Evolutionary conservation across 495 filamentous ascomycete species (phyloP).

Genomic region (Poronia punctata): DNA sequence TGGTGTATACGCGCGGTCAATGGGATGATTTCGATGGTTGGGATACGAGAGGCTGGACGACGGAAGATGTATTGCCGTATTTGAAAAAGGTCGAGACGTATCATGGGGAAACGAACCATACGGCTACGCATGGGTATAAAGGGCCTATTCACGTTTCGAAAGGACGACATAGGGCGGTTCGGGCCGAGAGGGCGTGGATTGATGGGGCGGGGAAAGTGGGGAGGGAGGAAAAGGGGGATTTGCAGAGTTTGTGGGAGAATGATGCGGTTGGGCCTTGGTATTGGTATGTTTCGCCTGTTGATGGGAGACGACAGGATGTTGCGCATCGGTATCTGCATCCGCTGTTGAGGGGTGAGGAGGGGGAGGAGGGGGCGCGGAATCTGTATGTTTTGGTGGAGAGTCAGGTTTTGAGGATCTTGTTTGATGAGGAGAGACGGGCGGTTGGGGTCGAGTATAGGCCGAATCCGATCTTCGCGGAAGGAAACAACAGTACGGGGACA

Average conservation of each 20-base stretch:
- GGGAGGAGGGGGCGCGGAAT: conserved; percentile 35
- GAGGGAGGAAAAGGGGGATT: conserved; percentile 9
- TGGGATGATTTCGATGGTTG: conserved; percentile 39
- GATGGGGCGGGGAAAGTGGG: conserved; percentile 26
- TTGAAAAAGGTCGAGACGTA: conserved; percentile 49
- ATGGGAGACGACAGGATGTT: conserved; percentile 22
- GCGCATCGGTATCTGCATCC: conserved; percentile 35
- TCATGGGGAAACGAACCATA: conserved; percentile 20
- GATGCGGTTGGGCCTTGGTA: conserved; percentile 15
- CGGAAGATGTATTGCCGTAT: conserved; percentile 41
- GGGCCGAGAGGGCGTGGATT: conserved; percentile 29
- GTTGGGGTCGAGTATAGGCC: conserved; percentile 36
- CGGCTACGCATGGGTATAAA: conserved; percentile 32
- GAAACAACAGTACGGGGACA: no score
- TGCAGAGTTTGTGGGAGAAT: conserved; percentile 13
- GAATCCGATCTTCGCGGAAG: conserved; percentile 19
- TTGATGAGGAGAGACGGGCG: conserved; percentile 34
- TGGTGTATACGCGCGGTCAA: conserved; percentile 31
- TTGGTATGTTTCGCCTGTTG: conserved; percentile 19
- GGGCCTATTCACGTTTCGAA: conserved; percentile 43
- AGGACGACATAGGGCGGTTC: conserved; percentile 23
- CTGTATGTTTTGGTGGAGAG: conserved; percentile 46
- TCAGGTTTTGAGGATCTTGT: conserved; percentile 40
- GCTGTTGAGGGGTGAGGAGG: conserved; percentile 30
- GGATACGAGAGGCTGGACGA: conserved; percentile 41